Conservation (phyloP, 2,329 filamentous ascomycete species). For the Penicillium sp. region DNA sequence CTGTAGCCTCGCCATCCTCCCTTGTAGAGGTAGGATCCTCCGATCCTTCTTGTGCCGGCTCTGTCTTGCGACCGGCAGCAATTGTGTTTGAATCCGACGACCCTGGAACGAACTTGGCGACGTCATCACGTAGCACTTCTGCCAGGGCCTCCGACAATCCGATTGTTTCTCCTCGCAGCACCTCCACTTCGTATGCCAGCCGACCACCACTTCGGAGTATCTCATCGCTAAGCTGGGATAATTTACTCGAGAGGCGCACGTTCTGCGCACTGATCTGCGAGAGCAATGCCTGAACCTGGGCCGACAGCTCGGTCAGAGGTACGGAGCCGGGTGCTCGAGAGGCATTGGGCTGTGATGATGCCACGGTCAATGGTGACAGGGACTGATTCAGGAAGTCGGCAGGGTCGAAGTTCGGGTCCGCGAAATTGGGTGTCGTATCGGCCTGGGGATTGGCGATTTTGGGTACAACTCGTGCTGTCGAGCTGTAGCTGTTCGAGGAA, state of each 20-base stretch:
- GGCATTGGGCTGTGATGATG: slow-evolving; percentile 39
- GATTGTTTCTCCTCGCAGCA: slow-evolving; percentile 80
- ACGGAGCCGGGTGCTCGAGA: slow-evolving; percentile 47
- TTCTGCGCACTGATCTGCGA: slow-evolving; percentile 87
- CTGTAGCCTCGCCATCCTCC: slow-evolving; percentile 1
- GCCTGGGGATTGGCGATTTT: slow-evolving; percentile 33
- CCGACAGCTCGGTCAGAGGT: slow-evolving; percentile 69
- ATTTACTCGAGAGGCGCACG: slow-evolving; percentile 69
- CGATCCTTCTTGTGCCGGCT: not conserved
- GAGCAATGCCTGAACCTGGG: slow-evolving; percentile 76
- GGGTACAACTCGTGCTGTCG: slow-evolving; percentile 15
- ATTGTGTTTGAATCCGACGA: not conserved
- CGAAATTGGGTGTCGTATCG: slow-evolving; percentile 61
- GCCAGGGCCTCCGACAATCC: slow-evolving; percentile 73
- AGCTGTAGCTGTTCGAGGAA: slow-evolving; percentile 23
- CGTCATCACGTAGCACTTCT: slow-evolving; percentile 66
- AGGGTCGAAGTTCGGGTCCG: slow-evolving; percentile 72
- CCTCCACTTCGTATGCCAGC: slow-evolving; percentile 89
- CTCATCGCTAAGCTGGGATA: slow-evolving; percentile 90
- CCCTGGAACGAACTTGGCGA: slow-evolving; percentile 64
- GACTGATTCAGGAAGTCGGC: slow-evolving; percentile 78
- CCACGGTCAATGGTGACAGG: slow-evolving; percentile 62
- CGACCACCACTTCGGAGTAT: slow-evolving; percentile 84
- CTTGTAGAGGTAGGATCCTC: slow-evolving; percentile 8
- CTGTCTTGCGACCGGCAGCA: slow-evolving; percentile 4